phyloP scores from a whole-genome alignment of 345 rosid species.

The Rhodomyrtus tomentosa region DNA sequence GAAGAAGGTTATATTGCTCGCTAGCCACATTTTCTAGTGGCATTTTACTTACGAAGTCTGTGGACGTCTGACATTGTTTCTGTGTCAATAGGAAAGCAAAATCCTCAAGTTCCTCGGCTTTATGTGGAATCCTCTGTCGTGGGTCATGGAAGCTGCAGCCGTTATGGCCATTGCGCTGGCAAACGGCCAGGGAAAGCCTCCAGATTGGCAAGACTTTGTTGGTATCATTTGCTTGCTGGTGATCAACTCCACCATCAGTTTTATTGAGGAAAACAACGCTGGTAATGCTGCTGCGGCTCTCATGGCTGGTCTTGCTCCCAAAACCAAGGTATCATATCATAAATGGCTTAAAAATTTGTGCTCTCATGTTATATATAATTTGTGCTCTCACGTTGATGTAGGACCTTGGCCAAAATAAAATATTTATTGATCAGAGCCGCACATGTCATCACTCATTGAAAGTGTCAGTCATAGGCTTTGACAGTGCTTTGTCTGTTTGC shows the following conservation, averaged over 20 bases:
- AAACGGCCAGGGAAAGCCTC: slow-evolving; percentile 59
- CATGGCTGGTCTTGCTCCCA: slow-evolving; percentile 71
- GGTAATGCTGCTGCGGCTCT: slow-evolving; percentile 92
- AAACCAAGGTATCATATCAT: slow-evolving; percentile 44
- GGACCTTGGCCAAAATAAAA: background rate
- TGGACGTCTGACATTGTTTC: background rate
- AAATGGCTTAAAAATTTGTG: background rate
- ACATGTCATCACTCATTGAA: background rate
- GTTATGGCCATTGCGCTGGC: slow-evolving; percentile 84
- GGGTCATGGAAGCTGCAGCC: slow-evolving; percentile 94
- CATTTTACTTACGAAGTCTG: background rate
- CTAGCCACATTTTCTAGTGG: background rate
- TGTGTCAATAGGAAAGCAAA: slow-evolving; percentile 51
- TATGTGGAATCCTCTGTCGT: slow-evolving; percentile 89
- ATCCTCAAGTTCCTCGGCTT: slow-evolving; percentile 74
- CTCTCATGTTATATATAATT: background rate
- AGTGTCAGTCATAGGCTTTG: background rate
- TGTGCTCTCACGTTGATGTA: background rate
- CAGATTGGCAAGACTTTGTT: slow-evolving; percentile 70
- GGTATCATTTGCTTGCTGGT: slow-evolving; percentile 65
- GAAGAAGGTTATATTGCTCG: slow-evolving; percentile 39
- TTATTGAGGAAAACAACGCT: slow-evolving; percentile 79
- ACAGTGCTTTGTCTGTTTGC: background rate
- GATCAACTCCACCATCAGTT: slow-evolving; percentile 79
- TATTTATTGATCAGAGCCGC: background rate